These are phyloP conservation scores for Scortechinia acanthostroma DNA, from an alignment of 2,329 filamentous ascomycete species.

Conservation along the genomic window DNA sequence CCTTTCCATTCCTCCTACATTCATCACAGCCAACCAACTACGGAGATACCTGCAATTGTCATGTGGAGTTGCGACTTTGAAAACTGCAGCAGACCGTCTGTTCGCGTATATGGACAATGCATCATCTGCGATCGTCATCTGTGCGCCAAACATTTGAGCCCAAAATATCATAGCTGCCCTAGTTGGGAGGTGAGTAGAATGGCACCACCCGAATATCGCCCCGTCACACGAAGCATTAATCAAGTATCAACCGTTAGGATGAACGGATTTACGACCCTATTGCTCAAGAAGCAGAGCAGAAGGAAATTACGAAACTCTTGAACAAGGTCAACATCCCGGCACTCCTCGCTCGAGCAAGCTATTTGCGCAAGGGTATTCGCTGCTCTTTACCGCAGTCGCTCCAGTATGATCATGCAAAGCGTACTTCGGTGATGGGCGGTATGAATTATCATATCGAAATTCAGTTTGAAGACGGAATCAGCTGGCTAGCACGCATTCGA, in stretches of 20 bases:
- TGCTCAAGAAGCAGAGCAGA: conserved; percentile 19
- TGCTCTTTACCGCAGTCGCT: conserved; percentile 22
- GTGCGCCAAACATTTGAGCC: conserved; percentile 20
- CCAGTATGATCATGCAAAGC: conserved; percentile 21
- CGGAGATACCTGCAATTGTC: too few species aligned
- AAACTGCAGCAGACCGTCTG: conserved; percentile 17
- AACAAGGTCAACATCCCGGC: conserved; percentile 22
- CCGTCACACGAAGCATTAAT: conserved; percentile 3
- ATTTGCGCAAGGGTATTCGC: conserved; percentile 20
- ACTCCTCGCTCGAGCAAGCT: conserved; percentile 23
- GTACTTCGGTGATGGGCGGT: conserved; percentile 29
- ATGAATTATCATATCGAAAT: conserved; percentile 35
- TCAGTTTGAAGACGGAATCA: conserved; percentile 29
- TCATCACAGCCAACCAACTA: too few species aligned
- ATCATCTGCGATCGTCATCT: conserved; percentile 28
- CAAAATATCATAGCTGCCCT: conserved; percentile 21
- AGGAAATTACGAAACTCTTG: conserved; percentile 22
- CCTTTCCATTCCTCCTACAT: too few species aligned
- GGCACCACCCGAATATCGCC: not conserved
- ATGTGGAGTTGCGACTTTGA: conserved; percentile 23
- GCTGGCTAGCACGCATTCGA: conserved; percentile 31
- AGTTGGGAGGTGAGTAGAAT: conserved; percentile 21
- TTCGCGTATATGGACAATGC: conserved; percentile 25
- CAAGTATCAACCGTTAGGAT: conserved; percentile 19
- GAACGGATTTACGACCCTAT: conserved; percentile 20